Percentiles rank a stretch among this genome's conserved stretches.
Conservation (phyloP, 2,329 filamentous ascomycete genomes). For the Pestalotiopsis sp. region DNA sequence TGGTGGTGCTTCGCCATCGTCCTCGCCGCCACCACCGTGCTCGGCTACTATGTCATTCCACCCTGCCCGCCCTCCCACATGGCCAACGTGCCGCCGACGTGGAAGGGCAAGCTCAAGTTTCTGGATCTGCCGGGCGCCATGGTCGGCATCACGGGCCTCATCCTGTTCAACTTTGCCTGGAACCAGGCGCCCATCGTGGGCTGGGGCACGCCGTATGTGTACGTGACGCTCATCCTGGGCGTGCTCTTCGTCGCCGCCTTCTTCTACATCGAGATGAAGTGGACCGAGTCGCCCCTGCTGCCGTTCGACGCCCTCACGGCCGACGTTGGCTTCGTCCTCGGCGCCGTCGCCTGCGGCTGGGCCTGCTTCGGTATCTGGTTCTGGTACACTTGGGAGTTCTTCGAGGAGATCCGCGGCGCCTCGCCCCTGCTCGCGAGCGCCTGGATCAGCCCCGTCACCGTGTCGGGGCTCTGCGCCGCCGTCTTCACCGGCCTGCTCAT, state of each 20-base stretch:
- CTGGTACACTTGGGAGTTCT: slow-evolving; percentile 54
- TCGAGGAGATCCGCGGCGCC: slow-evolving; percentile 42
- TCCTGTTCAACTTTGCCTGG: slow-evolving; percentile 63
- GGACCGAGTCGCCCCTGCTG: slow-evolving; percentile 55
- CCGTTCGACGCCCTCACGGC: slow-evolving; percentile 54
- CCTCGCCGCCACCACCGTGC: slow-evolving; percentile 26
- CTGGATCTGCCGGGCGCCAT: slow-evolving; percentile 30
- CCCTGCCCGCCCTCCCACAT: slow-evolving; percentile 13
- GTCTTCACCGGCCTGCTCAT: slow-evolving; percentile 34
- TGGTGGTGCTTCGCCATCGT: slow-evolving; percentile 32
- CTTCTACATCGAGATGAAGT: slow-evolving; percentile 50
- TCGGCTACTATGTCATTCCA: slow-evolving; percentile 24
- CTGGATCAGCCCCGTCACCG: slow-evolving; percentile 29
- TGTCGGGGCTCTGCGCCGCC: slow-evolving; percentile 33
- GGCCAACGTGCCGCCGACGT: not conserved
- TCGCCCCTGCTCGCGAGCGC: slow-evolving; percentile 36
- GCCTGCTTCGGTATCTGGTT: slow-evolving; percentile 56
- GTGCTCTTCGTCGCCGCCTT: slow-evolving; percentile 51
- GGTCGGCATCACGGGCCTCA: slow-evolving; percentile 49
- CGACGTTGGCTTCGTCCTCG: slow-evolving; percentile 58
- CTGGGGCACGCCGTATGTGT: slow-evolving; percentile 54
- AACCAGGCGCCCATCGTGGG: slow-evolving; percentile 59
- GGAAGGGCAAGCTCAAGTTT: slow-evolving; percentile 19
- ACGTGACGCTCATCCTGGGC: slow-evolving; percentile 54
- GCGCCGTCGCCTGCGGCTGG: slow-evolving; percentile 57